Base-by-base conservation (phyloP, 1,139 yeast genomes). In the Yamadazyma siamensis region DNA sequence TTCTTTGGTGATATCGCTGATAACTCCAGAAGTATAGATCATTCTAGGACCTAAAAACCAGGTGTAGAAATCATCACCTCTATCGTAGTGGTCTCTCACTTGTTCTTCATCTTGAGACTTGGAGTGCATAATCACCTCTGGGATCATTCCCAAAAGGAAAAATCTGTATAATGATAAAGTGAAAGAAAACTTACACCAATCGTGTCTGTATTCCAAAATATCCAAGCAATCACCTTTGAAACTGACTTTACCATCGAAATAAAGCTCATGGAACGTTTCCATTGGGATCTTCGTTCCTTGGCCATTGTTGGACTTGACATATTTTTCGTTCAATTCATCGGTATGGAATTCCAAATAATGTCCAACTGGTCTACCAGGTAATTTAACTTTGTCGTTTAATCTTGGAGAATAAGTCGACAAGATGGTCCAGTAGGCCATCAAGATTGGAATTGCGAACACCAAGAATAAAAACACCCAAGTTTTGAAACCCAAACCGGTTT, bases 81-180 rank as follows among this genome's bases (percentile, higher is more conserved):
- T 84, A 67, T 88, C 96, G 61, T 87, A 87, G 64, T 88, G 95
- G 52, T 83, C 96, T 61, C 95, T 79, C 35, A 87, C 96, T 65
- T 87, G 96, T 62, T 87, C 96, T 66, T 88, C 96, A 56, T 88
- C 96, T 65, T 87, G 96, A 20, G 94, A 83, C 56, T 87, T 79
- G 38, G 95, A 80, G 67, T 87, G 96, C 77, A 87, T 56, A 49
- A 87, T 82, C 35, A 87, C 94, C 64, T 87, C 96, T 31, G 96
- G 96, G 46, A 87, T 83, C 86, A 87, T 78, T 31, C 94, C 95
- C 35, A 86, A 74, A 47, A 87, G 64, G 68, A 87, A 88, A 64
- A 73, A 88, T 59, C 75, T 79, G 76, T 80, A 88, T 43, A 87
- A 71, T 18, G 88, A 69, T 41, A 77, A 55, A 28, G 96, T 87